These are phyloP conservation scores for Aeschynomene evenia DNA, from an alignment of 306 rosid genomes.

Conservation along the genomic window DNA sequence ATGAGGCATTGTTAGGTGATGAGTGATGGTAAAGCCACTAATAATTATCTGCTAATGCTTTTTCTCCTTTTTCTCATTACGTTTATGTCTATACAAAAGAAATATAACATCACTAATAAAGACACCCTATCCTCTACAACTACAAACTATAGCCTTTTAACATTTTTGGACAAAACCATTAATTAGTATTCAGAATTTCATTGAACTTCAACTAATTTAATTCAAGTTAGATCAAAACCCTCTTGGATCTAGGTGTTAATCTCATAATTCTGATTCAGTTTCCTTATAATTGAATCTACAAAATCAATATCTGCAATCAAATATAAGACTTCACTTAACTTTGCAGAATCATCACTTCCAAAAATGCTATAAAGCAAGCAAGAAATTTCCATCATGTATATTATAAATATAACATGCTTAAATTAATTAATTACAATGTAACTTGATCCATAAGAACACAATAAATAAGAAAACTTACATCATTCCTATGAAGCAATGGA, in stretches of 20 bases:
- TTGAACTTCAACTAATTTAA: no score
- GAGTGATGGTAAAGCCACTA: not conserved
- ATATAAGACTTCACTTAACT: not conserved
- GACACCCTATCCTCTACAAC: not conserved
- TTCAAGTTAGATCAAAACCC: no score
- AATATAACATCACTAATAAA: not conserved
- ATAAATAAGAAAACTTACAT: not conserved
- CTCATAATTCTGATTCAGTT: not conserved
- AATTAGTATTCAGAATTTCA: no score
- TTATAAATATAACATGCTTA: not conserved
- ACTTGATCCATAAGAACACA: not conserved
- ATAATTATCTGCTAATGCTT: not conserved
- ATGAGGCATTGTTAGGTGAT: conserved; percentile 13
- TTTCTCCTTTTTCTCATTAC: not conserved
- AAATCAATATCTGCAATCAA: not conserved
- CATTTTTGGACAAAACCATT: not conserved
- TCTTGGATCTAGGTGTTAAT: not conserved
- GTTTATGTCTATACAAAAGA: not conserved
- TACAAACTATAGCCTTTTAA: not conserved
- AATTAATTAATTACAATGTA: not conserved
- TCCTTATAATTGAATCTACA: not conserved
- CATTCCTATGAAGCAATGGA: not conserved
- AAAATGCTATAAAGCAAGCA: conserved; percentile 19
- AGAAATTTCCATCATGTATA: not conserved
- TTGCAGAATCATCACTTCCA: not conserved